These are phyloP conservation scores for Fusarium poae DNA, from an alignment of 2,329 filamentous ascomycete species.

Conservation along the genomic window DNA sequence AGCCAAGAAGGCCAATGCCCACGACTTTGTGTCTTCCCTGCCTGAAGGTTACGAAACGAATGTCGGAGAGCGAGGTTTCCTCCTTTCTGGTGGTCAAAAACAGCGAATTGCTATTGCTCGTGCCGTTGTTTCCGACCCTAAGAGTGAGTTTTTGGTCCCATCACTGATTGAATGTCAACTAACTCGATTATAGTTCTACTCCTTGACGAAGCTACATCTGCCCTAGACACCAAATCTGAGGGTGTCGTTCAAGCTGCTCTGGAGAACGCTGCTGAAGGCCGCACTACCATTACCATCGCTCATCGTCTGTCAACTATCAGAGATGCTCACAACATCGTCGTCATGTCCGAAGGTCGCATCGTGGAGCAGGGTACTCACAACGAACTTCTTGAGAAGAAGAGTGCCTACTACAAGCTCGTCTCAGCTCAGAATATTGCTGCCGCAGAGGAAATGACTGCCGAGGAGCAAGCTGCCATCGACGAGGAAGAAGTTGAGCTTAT, in stretches of 20 bases:
- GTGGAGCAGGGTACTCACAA: slow-evolving; percentile 93
- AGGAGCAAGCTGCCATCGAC: slow-evolving; percentile 65
- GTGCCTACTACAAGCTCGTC: slow-evolving; percentile 87
- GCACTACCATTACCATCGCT: slow-evolving; percentile 96
- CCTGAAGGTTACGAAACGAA: slow-evolving; percentile 93
- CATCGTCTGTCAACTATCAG: slow-evolving; percentile 95
- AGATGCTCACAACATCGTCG: slow-evolving; percentile 94
- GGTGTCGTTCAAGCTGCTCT: slow-evolving; percentile 93
- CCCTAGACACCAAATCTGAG: slow-evolving; percentile 94
- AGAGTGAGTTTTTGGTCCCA: slow-evolving; percentile 61
- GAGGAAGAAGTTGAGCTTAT: slow-evolving; percentile 65
- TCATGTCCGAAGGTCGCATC: slow-evolving; percentile 87
- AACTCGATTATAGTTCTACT: slow-evolving; percentile 71
- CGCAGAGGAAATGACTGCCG: slow-evolving; percentile 65
- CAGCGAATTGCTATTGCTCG: slow-evolving; percentile 96
- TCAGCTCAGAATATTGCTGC: slow-evolving; percentile 86
- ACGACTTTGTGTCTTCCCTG: slow-evolving; percentile 86
- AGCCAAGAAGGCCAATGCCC: slow-evolving; percentile 91
- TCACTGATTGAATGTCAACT: slow-evolving; percentile 5
- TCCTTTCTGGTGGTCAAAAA: slow-evolving; percentile 95
- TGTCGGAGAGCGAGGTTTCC: slow-evolving; percentile 93
- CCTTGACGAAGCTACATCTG: slow-evolving; percentile 94
- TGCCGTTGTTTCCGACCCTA: slow-evolving; percentile 90
- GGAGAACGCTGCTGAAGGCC: slow-evolving; percentile 84
- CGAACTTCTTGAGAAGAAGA: slow-evolving; percentile 75